Evolutionary conservation across 257 asterid genomes (phyloP).

Genomic region (Jacaranda copaia): DNA sequence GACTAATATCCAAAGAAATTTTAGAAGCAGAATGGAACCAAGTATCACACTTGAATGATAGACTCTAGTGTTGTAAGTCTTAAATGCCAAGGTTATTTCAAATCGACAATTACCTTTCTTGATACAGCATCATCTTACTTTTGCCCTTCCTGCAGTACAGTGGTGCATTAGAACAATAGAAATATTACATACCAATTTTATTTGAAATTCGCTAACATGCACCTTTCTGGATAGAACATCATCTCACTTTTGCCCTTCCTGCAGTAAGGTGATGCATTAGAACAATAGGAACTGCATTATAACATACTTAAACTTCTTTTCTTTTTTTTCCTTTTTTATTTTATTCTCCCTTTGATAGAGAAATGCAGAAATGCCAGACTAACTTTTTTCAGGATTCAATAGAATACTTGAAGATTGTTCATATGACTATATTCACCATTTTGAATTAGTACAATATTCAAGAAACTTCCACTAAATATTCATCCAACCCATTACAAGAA

Average conservation of each 20-base stretch:
- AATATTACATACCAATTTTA: not conserved
- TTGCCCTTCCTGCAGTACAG: constrained; percentile 39
- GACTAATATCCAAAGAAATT: constrained; percentile 8
- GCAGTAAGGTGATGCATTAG: constrained; percentile 34
- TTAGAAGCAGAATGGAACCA: constrained; percentile 4
- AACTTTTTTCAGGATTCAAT: constrained; percentile 9
- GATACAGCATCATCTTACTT: constrained; percentile 28
- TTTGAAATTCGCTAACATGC: constrained; percentile 17
- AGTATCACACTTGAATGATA: constrained; percentile 17
- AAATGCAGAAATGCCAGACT: constrained; percentile 18
- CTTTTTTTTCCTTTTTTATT: not conserved
- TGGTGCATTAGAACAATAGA: constrained; percentile 27
- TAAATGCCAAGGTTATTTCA: constrained; percentile 17
- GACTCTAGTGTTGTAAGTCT: constrained; percentile 13
- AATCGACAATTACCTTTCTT: constrained; percentile 34
- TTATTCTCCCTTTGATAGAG: constrained; percentile 17
- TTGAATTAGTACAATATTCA: not conserved
- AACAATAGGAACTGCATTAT: constrained; percentile 25
- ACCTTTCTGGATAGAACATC: constrained; percentile 40
- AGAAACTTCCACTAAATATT: not conserved
- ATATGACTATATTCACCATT: not conserved
- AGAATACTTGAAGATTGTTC: constrained; percentile 25
- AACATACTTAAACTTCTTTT: not conserved
- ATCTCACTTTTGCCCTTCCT: constrained; percentile 41
- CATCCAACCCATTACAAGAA: constrained; percentile 12